Percentiles rank a stretch among this genome's conserved stretches.
These are phyloP conservation scores for Plasmopara muralis DNA, from an alignment of 352 stramenopile genomes.

Conservation along the genomic window DNA sequence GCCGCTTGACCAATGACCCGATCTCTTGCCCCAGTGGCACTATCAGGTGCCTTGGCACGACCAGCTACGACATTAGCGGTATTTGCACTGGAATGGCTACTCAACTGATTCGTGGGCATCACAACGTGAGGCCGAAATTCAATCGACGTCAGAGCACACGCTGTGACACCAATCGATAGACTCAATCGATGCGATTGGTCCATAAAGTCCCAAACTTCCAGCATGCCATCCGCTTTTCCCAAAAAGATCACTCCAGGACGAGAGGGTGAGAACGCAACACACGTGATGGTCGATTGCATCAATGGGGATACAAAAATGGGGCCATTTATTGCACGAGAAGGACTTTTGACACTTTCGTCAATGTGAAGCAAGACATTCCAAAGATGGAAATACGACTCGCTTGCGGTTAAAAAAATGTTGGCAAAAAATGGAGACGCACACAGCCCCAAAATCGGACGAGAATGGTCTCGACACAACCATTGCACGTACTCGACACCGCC, in stretches of 20 bases:
- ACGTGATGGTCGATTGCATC: conserved; percentile 71
- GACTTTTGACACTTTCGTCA: conserved; percentile 6
- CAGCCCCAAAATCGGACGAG: conserved; percentile 68
- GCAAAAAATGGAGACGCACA: conserved; percentile 89
- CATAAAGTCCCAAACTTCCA: conserved; percentile 93
- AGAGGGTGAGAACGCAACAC: conserved; percentile 85
- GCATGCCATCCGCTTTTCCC: conserved; percentile 81
- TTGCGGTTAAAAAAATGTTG: conserved; percentile 82
- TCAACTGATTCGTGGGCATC: conserved; percentile 7
- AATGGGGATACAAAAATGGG: conserved; percentile 87
- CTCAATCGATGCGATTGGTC: conserved; percentile 86
- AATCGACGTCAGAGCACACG: conserved; percentile 83
- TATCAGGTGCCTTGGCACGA: conserved; percentile 15
- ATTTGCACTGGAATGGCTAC: conserved; percentile 10
- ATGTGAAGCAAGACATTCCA: conserved; percentile 78
- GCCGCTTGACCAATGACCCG: conserved; percentile 10
- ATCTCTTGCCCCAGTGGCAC: conserved; percentile 11
- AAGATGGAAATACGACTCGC: conserved; percentile 88
- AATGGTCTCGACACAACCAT: conserved; percentile 87
- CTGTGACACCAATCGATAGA: conserved; percentile 73
- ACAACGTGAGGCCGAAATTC: conserved; percentile 52
- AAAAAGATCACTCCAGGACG: conserved; percentile 84
- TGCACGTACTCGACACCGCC: conserved; percentile 87
- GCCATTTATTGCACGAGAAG: conserved; percentile 27
- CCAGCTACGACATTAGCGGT: conserved; percentile 6